These are phyloP conservation scores for Trichophyton rubrum DNA, from an alignment of 2,329 filamentous ascomycete species.

Conservation along the genomic window DNA sequence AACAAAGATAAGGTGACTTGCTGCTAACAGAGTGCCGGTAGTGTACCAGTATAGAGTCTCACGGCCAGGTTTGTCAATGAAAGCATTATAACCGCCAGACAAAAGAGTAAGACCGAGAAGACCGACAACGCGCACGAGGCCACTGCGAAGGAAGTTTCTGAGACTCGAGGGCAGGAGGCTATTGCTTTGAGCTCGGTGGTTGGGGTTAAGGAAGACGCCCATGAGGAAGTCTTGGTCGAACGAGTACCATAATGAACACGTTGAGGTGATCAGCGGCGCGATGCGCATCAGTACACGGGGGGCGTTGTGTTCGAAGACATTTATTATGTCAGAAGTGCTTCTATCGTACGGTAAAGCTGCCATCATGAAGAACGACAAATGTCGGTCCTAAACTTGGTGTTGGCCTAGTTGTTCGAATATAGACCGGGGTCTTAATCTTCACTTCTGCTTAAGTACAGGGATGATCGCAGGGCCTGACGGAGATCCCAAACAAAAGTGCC, in stretches of 20 bases:
- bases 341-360: no score
- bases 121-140: constrained; percentile 15
- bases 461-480: no score
- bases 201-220: constrained; percentile 13
- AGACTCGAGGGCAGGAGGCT: constrained; percentile 35
- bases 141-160: constrained; percentile 28
- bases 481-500: no score
- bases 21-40: constrained; percentile 6
- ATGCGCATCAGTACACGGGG: constrained; percentile 24
- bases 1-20: constrained; percentile 12
- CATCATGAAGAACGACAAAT: no score
- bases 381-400: no score
- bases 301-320: constrained; percentile 7
- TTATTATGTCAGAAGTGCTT: not conserved
- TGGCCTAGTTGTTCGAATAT: no score
- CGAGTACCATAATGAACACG: constrained; percentile 36
- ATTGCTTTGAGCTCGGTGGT: constrained; percentile 12
- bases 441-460: no score
- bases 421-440: no score
- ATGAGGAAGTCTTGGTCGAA: constrained; percentile 26
- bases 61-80: not conserved
- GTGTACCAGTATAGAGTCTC: constrained; percentile 6
- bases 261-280: constrained; percentile 38
- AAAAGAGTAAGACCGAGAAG: constrained; percentile 7
- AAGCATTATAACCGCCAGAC: not conserved